phyloP scores from a whole-genome alignment of 2,329 filamentous ascomycete genomes.

The Penicillium sp. region DNA sequence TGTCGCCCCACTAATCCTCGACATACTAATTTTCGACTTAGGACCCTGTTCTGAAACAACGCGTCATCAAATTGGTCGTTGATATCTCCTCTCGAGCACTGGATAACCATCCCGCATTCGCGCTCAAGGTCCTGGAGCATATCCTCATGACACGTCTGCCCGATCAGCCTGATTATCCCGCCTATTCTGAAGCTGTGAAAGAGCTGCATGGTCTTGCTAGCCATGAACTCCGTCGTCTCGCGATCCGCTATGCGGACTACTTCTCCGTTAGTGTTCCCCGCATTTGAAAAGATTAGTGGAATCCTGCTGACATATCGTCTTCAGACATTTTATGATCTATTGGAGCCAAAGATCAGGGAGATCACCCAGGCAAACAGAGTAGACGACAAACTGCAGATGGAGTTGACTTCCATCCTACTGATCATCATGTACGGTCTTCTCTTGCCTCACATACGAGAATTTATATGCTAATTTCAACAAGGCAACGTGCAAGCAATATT shows the following conservation, averaged over 20 bases:
- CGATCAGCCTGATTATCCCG: constrained; percentile 69
- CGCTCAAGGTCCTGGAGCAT: constrained; percentile 87
- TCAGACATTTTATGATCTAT: constrained; percentile 80
- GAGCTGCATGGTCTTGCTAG: constrained; percentile 84
- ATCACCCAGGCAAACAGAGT: constrained; percentile 70
- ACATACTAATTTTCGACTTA: constrained; percentile 29
- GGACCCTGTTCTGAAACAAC: constrained; percentile 82
- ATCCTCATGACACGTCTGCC: constrained; percentile 83
- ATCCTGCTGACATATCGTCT: constrained; percentile 10
- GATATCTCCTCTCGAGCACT: constrained; percentile 82
- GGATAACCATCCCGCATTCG: constrained; percentile 76
- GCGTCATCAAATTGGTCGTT: constrained; percentile 79
- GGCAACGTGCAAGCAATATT: constrained; percentile 79
- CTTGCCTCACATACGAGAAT: background rate
- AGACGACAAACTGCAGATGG: constrained; percentile 83
- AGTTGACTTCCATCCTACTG: constrained; percentile 88
- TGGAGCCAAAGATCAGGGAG: constrained; percentile 81
- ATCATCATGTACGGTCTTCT: constrained; percentile 71
- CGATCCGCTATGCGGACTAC: constrained; percentile 88
- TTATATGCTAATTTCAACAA: constrained; percentile 36
- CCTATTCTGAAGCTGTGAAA: constrained; percentile 87
- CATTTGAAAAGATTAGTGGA: background rate
- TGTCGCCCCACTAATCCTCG: too few relatives aligned
- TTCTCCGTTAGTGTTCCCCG: constrained; percentile 63
- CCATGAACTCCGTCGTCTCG: constrained; percentile 84